Evolutionary conservation across 2,329 filamentous ascomycete species (phyloP), one percentile per base, ranked within the genome.

Genomic region (Fusarium verticillioides): DNA sequence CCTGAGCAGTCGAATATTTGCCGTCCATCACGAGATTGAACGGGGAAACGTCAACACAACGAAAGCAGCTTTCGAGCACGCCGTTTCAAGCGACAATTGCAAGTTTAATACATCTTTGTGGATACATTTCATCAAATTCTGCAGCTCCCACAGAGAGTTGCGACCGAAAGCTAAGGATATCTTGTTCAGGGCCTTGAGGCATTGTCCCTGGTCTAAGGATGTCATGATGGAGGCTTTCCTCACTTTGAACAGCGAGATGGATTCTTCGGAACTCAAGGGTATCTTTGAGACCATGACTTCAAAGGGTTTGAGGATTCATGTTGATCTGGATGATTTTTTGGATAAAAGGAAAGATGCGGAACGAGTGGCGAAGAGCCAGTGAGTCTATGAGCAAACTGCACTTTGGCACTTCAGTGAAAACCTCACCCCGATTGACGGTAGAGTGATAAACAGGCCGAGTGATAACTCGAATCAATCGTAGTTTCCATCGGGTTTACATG

Each of bases 171-270:
- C 84, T 7, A 87, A 84, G 73, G 85, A 85, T 7, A 81, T 87
- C 6, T 86, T 87, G 63, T 87, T 86, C 70, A 76, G 84, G 15
- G 87, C 85, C 0, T 58, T 88, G 36, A 80, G 79, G 15, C 82
- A 85, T 23, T 88, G 87, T 65, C 86, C 86, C 1, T 86, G 86
- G 82, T 84, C 83, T 9, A 88, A 87, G 78, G 82, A 81, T 36
- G 72, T 87, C 39, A 83, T 86, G 67, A 84, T 90, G 83, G 84
- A 88, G 77, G 87, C 84, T 1, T 89, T 90, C 75, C 73, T 74
- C 40, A 84, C 82, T n/a, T 72, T 87, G 36, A 79, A 79, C 18
- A 75, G 80, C 12, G 83, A 83, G 1, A 83, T 89, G 83, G 82
- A 85, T 58, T 82, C 83, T 26, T 79, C 80, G 4, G 88, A 90